A percentile compares a stretch with the other conserved stretches of the same genome.
phyloP scores from a whole-genome alignment of 2,329 filamentous ascomycete genomes.

The Fusarium foetens region DNA sequence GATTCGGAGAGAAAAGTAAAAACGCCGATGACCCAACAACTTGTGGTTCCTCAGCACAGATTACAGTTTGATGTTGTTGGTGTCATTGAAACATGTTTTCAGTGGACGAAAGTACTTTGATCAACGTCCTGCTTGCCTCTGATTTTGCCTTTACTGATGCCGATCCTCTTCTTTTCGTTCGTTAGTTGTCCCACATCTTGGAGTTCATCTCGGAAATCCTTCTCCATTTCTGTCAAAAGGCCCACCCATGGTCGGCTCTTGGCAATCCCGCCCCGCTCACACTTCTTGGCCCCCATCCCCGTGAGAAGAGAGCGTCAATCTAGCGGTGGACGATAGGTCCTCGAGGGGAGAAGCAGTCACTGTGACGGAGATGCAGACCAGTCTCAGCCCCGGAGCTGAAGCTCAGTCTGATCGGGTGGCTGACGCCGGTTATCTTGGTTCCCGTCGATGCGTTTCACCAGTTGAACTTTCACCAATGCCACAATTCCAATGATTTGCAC shows the following conservation, averaged over 20 bases:
- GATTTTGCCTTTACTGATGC: conserved; percentile 30
- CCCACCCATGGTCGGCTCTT: conserved; percentile 31
- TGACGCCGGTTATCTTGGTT: conserved; percentile 31
- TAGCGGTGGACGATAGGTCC: conserved; percentile 40
- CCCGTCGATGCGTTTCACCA: conserved; percentile 35
- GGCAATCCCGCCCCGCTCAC: conserved; percentile 38
- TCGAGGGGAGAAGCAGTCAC: conserved; percentile 1
- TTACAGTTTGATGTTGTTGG: not conserved
- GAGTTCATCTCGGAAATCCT: conserved; percentile 37
- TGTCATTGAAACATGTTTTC: conserved; percentile 10
- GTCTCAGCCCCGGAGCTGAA: conserved; percentile 29
- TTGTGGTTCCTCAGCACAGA: conserved; percentile 24
- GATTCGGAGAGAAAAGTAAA: conserved; percentile 22
- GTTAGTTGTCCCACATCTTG: conserved; percentile 26
- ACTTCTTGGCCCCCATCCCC: conserved; percentile 18
- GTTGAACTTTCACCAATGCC: conserved; percentile 16
- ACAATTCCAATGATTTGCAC: conserved; percentile 10
- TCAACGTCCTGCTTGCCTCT: conserved; percentile 34
- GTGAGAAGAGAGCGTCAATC: conserved; percentile 41
- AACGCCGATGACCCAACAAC: conserved; percentile 18
- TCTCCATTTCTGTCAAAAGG: conserved; percentile 22
- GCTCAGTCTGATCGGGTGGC: conserved; percentile 28
- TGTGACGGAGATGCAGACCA: conserved; percentile 5
- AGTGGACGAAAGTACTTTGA: conserved; percentile 21
- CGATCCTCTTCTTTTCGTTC: conserved; percentile 33